Evolutionary conservation across 2,329 filamentous ascomycete species (phyloP), one percentile per base, ranked within the genome.

Genomic region (Xylaria hypoxylon): DNA sequence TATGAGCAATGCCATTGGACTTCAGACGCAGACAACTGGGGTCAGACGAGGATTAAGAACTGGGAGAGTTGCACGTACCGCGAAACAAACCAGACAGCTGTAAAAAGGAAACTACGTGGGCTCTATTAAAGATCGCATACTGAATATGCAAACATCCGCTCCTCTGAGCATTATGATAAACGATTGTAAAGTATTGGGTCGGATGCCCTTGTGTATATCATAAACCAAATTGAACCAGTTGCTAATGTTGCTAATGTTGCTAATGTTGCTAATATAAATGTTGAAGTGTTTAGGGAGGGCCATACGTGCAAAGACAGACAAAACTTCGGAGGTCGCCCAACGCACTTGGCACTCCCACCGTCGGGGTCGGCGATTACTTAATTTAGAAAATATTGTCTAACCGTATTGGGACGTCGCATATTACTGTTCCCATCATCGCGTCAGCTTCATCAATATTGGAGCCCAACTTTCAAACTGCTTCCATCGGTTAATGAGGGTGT

Each of bases 1-100:
- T 69, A 69, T 5, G 57, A 69, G 28, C 42, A 35, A 33, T 69
- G 67, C 38, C 22, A 67, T 10, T 67, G 64, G 64, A 64, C 64
- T 33, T 17, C 26, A n/a, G 58, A 33, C 11, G 31, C 50, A 11
- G 64, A 67, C 19, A 52, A 64, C 28, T 69, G 64, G 64, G 67
- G 67, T 22, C 31, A 48, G 11, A 64, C 62, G 3, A 50, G 26
- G 48, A 69, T 67, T 11, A 55, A 47, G 26, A 28, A 47, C 19
- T 69, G 61, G 60, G 57, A 67, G 53, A 59, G 44, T 13, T 67
- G 60, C 61, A 59, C 33, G 3, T 69, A 67, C 19, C 60, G 61
- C 7, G 15, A 33, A n/a, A 44, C 51, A 35, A 68, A 68, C 26
- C 44, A 59, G 33, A 66, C 59, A 7, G n/a, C 11, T 5, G 8